These are phyloP conservation scores for Endotrypanum monterogeii DNA, from an alignment of 208 protist species.

Conservation along the genomic window DNA sequence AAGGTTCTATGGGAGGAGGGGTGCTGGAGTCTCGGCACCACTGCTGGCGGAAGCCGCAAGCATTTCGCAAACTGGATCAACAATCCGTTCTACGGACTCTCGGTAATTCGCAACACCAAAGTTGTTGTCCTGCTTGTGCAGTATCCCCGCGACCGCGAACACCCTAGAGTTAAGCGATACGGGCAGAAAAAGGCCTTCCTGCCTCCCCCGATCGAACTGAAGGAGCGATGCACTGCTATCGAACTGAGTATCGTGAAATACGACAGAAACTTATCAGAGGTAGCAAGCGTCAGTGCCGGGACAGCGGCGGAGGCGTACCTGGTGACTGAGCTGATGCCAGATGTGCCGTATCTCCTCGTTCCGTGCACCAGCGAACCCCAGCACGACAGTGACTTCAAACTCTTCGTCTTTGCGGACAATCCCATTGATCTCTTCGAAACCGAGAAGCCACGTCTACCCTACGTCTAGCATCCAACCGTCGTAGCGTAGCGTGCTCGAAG, in stretches of 20 bases:
- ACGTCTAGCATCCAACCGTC: constrained; percentile 32
- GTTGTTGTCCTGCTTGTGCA: constrained; percentile 82
- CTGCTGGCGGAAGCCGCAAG: constrained; percentile 69
- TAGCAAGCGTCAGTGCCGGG: constrained; percentile 41
- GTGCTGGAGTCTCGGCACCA: constrained; percentile 82
- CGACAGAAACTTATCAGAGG: constrained; percentile 60
- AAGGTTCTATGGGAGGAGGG: constrained; percentile 56
- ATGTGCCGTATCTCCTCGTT: constrained; percentile 75
- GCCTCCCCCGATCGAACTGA: constrained; percentile 67
- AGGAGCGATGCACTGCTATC: constrained; percentile 67
- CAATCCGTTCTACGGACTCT: constrained; percentile 86
- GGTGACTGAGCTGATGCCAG: constrained; percentile 42
- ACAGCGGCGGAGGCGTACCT: constrained; percentile 59
- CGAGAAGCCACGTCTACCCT: constrained; percentile 62
- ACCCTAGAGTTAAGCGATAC: constrained; percentile 62
- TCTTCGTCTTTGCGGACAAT: constrained; percentile 82
- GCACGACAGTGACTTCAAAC: constrained; percentile 84
- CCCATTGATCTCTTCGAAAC: constrained; percentile 63
- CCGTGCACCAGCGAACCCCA: constrained; percentile 72
- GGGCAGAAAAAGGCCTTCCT: constrained; percentile 68
- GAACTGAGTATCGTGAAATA: constrained; percentile 77
- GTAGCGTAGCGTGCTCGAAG: too few relatives aligned
- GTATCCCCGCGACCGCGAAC: constrained; percentile 76
- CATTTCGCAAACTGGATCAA: constrained; percentile 85
- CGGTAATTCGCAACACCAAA: constrained; percentile 58